These are phyloP conservation scores for Hippophae rhamnoides DNA, from an alignment of 306 rosid species.

Conservation along the genomic window DNA sequence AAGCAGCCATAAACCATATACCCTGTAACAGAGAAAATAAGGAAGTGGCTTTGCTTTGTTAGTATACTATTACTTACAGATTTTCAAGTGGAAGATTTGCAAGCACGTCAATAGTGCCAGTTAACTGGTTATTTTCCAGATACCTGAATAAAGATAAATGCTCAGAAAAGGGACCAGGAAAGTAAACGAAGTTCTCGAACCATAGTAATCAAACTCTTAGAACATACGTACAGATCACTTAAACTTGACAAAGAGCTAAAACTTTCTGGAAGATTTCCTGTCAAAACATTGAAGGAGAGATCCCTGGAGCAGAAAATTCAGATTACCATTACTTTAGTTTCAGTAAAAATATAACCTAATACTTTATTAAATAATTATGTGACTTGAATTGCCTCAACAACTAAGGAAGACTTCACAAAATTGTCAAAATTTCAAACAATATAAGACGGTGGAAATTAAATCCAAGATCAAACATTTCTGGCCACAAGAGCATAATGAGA, in stretches of 20 bases:
- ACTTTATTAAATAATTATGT: too few relatives aligned
- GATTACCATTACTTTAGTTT: slow-evolving; percentile 11
- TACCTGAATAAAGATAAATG: slow-evolving; percentile 36
- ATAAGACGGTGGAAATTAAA: neutral
- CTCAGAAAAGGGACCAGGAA: slow-evolving; percentile 21
- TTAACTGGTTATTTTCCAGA: slow-evolving; percentile 83
- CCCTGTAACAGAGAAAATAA: too few relatives aligned
- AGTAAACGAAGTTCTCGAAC: slow-evolving; percentile 11
- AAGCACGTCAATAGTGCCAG: slow-evolving; percentile 77
- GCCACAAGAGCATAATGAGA: neutral
- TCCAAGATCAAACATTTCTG: neutral
- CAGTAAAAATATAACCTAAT: neutral
- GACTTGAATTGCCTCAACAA: neutral
- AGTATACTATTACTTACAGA: slow-evolving; percentile 41
- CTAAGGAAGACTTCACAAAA: neutral
- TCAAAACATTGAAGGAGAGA: slow-evolving; percentile 65
- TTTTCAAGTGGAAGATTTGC: slow-evolving; percentile 70
- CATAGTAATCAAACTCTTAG: slow-evolving; percentile 4
- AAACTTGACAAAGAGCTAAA: slow-evolving; percentile 71
- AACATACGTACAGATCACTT: slow-evolving; percentile 54
- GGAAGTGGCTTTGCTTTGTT: slow-evolving; percentile 1
- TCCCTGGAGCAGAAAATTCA: slow-evolving; percentile 60
- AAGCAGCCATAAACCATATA: slow-evolving; percentile 1
- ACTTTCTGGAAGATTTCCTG: slow-evolving; percentile 75
- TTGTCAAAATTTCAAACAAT: neutral